Evolutionary conservation across 345 rosid genomes (phyloP), one percentile per base, ranked within the genome.

Genomic region (Brassica nigra): DNA sequence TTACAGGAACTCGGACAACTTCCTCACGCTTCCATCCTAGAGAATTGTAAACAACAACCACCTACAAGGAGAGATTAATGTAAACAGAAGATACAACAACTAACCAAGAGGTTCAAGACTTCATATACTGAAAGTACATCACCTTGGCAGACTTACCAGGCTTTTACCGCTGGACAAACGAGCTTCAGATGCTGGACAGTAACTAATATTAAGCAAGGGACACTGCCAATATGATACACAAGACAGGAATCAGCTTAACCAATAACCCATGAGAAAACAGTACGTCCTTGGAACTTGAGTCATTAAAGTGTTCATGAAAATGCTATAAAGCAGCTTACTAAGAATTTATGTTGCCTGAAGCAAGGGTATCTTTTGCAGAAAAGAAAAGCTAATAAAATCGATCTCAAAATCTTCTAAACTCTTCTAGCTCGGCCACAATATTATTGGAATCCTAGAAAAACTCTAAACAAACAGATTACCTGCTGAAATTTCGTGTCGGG

Each of bases 21-120:
- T 94, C 97, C 68, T 92, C 90, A 80, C 98, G 88, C 70, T 81
- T 79, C 98, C 97, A 90, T 79, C 98, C 97, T 14, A 94, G 81
- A 75, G 98, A 86, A 87, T 94, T 94, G 86, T 94, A 94, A 59
- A 84, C 74, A 47, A 94, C 87, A 52, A 94, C 87, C 29, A 90
- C 90, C 98, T 94, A 73, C 65, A 74, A 77, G 70, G 49, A 37
- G 52, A 82, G 76, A 77, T 65, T 23, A 74, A 18, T 23, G 69
- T 44, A 16, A 74, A 68, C 54, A 70, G n/a, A 54, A 59, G 74
- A 61, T 37, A 65, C 30, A 64, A 30, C 33, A 78, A 80, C 79
- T 27, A 78, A 55, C 33, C 57, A 64, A 47, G 72, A 59, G 55
- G 65, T 62, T 71, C 63, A 12, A 70, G 74, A 70, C 65, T 65